Evolutionary conservation across 225 moss, liverwort and hornwort species (phyloP), one percentile per base, ranked within the genome.

Genomic region (Antitrichia curtipendula): DNA sequence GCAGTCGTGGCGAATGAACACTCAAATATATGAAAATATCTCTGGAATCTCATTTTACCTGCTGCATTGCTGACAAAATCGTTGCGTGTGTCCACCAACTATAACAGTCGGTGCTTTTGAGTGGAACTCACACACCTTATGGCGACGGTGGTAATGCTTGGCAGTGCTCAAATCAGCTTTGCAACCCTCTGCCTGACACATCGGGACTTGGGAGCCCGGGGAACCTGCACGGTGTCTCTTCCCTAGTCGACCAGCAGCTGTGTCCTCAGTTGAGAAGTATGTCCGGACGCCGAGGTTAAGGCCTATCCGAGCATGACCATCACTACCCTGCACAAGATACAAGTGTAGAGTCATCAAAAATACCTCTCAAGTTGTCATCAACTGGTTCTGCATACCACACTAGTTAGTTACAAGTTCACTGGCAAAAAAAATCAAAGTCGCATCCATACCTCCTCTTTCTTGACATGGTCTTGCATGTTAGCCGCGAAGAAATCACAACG

Each of bases 31-130:
- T 52, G 59, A 73, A 75, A 82, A 69, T 69, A 58, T n/a, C 49
- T 88, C 61, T 40, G 76, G 57, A 83, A 75, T 81, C 18, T 73
- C 59, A 78, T 25, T 82, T 82, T 89, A 96, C 98, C 98, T 95
- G 92, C 97, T 97, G 89, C 98, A 98, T 86, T 98, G 98, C 90
- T 98, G 98, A 81, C 98, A 98, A 86, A 98, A 98, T 60, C 98
- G 95, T 87, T 98, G 98, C 12, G 95, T 95, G 53, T 94, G 94
- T 57, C 91, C 95, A 23, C 94, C 96, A 60, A 93, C 95, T 85
- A 91, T 92, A 18, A 97, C 96, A 69, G 93, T 95, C 52, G 96
- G 86, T 41, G 95, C 95, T 87, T 98, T 98, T 22, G 98, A 97
- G 90, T 98, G 98, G 88, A 94, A 80, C 91, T 97, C 98, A 82